Evolutionary conservation across 352 stramenopile genomes (phyloP), one percentile per base, ranked within the genome.

Genomic region (Pythium utonaiense): DNA sequence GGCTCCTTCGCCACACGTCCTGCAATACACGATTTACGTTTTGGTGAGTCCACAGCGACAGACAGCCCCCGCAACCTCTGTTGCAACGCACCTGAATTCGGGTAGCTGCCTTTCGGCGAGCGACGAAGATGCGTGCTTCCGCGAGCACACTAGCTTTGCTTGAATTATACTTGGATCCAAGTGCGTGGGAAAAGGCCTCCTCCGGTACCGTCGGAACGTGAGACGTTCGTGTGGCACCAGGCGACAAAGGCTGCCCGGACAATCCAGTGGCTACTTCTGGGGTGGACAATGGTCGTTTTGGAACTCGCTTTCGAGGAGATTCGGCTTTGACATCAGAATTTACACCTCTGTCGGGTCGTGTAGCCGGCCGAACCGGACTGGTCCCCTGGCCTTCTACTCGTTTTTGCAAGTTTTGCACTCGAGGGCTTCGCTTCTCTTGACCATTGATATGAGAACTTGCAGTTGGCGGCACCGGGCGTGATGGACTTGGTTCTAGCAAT

Each of bases 201-300:
- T 87, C 76, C 14, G 77, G 75, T 33, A 78, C 62, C 2, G 63
- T 53, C 8, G 64, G 30, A 19, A 87, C 21, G 33, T 74, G 71
- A 3, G 77, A 87, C 2, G 66, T 84, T 31, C 69, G 58, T 28
- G 77, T 87, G 0, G 75, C 78, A 41, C 78, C 78, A 27, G 69
- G 70, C 0, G 76, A 77, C 12, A 86, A 36, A 7, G 71, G 69
- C 17, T 71, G 64, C 0, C 74, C 76, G 6, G 64, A 76, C 12
- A 83, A 33, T 7, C 66, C 62, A 24, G 52, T 53, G 13, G 72
- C 67, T 3, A 71, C 36, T 61, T 78, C 68, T 9, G 78, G 62
- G 5, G 74, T 82, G 12, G 70, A 75, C 19, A 73, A 66, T 1
- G 72, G 67, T 51, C 78, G 66, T 45, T 71, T 83, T 6, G 44